Percentiles rank a stretch among this genome's conserved stretches.
These are phyloP conservation scores for Bacterosira constricta DNA, from an alignment of 108 stramenopile genomes.

Conservation along the genomic window DNA sequence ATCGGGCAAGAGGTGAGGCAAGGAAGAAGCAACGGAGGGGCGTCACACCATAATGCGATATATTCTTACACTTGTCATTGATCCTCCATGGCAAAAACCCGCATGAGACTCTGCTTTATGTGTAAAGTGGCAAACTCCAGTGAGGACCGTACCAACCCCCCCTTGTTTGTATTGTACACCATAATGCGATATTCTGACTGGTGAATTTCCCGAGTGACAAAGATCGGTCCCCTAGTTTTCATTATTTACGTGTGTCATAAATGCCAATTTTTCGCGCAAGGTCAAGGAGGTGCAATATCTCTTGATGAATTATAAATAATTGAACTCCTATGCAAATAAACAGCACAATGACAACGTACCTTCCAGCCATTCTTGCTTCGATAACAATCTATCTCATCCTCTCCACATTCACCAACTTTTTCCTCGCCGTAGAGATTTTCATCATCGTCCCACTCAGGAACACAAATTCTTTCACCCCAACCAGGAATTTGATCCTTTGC, in stretches of 20 bases:
- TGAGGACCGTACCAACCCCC: slow-evolving; percentile 70
- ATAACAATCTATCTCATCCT: slow-evolving; percentile 26
- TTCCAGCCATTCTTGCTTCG: slow-evolving; percentile 70
- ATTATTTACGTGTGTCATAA: not conserved
- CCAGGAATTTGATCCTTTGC: slow-evolving; percentile 19
- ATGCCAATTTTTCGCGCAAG: not conserved
- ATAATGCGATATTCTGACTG: slow-evolving; percentile 72
- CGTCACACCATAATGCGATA: too few species aligned
- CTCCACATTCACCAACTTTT: not conserved
- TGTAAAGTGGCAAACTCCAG: slow-evolving; percentile 79
- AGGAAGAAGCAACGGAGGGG: too few species aligned
- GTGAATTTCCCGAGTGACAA: slow-evolving; percentile 62
- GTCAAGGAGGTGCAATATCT: not conserved
- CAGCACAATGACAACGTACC: slow-evolving; percentile 26
- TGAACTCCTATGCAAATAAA: not conserved
- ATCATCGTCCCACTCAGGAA: slow-evolving; percentile 65
- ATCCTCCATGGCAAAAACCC: slow-evolving; percentile 87
- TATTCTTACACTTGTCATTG: slow-evolving; percentile 71
- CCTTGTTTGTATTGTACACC: slow-evolving; percentile 8
- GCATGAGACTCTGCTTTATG: slow-evolving; percentile 72
- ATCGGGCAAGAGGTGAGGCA: too few species aligned
- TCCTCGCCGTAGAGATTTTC: slow-evolving; percentile 11
- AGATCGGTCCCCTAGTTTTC: slow-evolving; percentile 53
- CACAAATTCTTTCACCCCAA: slow-evolving; percentile 58
- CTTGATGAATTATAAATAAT: not conserved